Evolutionary conservation across 2,329 filamentous ascomycete genomes (phyloP).

Genomic region (Ceratocystis eucalypticola): DNA sequence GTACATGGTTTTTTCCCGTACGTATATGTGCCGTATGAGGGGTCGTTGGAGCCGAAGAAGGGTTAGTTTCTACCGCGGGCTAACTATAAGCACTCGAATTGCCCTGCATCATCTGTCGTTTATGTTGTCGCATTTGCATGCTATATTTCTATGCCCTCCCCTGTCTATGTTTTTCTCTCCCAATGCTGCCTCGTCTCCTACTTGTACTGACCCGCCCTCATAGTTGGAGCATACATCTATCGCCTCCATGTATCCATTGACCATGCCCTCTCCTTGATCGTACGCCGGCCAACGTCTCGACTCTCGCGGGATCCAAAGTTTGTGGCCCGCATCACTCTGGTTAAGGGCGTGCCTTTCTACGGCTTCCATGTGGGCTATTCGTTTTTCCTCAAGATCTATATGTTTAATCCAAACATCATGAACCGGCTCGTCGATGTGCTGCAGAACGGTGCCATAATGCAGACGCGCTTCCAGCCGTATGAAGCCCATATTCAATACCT

Average conservation of each 20-base stretch:
- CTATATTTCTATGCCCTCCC: neutral
- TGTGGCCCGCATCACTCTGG: conserved; percentile 79
- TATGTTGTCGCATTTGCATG: neutral
- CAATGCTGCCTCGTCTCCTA: neutral
- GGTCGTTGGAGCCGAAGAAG: conserved; percentile 49
- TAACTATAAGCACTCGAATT: neutral
- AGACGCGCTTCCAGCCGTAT: conserved; percentile 73
- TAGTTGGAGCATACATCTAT: conserved; percentile 63
- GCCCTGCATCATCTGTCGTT: neutral
- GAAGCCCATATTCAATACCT: conserved; percentile 89
- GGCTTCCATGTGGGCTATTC: conserved; percentile 88
- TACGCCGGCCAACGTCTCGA: conserved; percentile 27
- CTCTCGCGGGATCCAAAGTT: conserved; percentile 52
- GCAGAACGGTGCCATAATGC: conserved; percentile 77
- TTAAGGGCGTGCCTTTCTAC: conserved; percentile 91
- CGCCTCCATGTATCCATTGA: conserved; percentile 78
- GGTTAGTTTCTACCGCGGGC: conserved; percentile 36
- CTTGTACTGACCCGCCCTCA: neutral
- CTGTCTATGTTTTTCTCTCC: neutral
- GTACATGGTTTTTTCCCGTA: conserved; percentile 94
- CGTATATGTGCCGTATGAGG: conserved; percentile 77
- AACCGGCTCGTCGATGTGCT: conserved; percentile 77
- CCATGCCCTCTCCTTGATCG: conserved; percentile 67
- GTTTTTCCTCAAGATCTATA: conserved; percentile 86
- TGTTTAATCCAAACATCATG: conserved; percentile 77